Evolutionary conservation across 495 filamentous ascomycete genomes (phyloP).

Genomic region (Lindgomyces ingoldianus): DNA sequence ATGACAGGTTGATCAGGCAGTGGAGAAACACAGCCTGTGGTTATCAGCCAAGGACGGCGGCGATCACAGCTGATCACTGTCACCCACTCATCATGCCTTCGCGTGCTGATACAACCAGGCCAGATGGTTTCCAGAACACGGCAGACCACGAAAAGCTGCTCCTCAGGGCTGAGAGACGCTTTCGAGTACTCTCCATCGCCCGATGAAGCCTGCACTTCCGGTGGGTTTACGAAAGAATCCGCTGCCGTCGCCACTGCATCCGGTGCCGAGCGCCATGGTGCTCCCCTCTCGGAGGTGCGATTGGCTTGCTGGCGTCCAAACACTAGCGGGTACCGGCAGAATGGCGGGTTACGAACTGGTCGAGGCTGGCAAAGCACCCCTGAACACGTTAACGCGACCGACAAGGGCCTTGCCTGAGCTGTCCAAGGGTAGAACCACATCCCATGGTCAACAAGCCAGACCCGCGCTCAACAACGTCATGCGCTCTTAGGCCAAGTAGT

Average conservation of each 20-base stretch:
- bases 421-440: conserved; percentile 15
- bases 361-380: conserved; percentile 11
- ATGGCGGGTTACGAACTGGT: conserved; percentile 1
- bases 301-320: conserved; percentile 1
- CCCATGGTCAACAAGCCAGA: background rate
- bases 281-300: background rate
- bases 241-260: conserved; percentile 24
- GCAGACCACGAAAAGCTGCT: background rate
- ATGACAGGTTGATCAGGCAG: conserved; percentile 29
- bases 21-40: conserved; percentile 31
- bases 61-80: conserved; percentile 13
- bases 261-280: background rate
- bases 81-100: background rate
- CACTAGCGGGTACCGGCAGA: conserved; percentile 14
- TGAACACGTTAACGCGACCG: conserved; percentile 1
- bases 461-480: conserved; percentile 17
- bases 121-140: background rate
- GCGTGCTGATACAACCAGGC: conserved; percentile 11
- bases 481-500: background rate
- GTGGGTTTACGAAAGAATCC: conserved; percentile 2
- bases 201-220: background rate
- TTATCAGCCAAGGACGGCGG: conserved; percentile 19
- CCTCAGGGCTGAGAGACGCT: background rate
- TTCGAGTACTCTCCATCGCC: background rate
- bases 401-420: conserved; percentile 1